These are phyloP conservation scores for Orbilia quercus DNA, from an alignment of 2,329 filamentous ascomycete species.

Conservation along the genomic window DNA sequence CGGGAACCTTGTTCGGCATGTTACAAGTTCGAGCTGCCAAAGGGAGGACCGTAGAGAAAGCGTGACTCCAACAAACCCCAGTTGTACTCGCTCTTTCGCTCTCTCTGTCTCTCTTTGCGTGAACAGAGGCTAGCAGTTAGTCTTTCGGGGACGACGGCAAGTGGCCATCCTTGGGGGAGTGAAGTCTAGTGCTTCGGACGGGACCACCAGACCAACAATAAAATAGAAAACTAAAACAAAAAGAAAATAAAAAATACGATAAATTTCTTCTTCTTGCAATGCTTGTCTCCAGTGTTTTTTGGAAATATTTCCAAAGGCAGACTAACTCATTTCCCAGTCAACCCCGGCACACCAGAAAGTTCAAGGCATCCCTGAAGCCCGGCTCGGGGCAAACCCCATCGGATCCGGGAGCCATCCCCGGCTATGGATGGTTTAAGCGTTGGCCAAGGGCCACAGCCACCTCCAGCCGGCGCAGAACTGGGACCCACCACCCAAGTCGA, in stretches of 20 bases:
- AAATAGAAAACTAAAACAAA: not conserved
- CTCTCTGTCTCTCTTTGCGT: too few relatives aligned
- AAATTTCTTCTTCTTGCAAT: conserved; percentile 22
- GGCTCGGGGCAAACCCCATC: conserved; percentile 11
- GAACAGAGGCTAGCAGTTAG: conserved; percentile 28
- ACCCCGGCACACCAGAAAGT: conserved; percentile 32
- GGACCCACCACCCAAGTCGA: conserved; percentile 26
- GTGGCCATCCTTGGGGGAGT: conserved; percentile 44
- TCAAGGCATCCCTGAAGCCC: conserved; percentile 32
- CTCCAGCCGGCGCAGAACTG: not conserved
- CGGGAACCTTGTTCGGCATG: conserved; percentile 46
- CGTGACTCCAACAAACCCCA: conserved; percentile 28
- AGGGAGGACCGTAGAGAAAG: conserved; percentile 35
- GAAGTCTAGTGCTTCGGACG: conserved; percentile 19
- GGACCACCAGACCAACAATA: not conserved
- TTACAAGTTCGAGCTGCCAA: conserved; percentile 43
- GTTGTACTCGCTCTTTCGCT: conserved; percentile 9
- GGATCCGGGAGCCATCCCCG: conserved; percentile 10
- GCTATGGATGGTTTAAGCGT: conserved; percentile 20
- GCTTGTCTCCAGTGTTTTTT: conserved; percentile 22
- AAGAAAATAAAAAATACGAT: not conserved
- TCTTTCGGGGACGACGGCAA: conserved; percentile 56
- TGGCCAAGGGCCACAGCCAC: conserved; percentile 35
- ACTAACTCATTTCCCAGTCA: conserved; percentile 37
- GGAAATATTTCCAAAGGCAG: conserved; percentile 41